phyloP scores from a whole-genome alignment of 768 basidiomycete genomes.

The Peribolospora kevripleyi region DNA sequence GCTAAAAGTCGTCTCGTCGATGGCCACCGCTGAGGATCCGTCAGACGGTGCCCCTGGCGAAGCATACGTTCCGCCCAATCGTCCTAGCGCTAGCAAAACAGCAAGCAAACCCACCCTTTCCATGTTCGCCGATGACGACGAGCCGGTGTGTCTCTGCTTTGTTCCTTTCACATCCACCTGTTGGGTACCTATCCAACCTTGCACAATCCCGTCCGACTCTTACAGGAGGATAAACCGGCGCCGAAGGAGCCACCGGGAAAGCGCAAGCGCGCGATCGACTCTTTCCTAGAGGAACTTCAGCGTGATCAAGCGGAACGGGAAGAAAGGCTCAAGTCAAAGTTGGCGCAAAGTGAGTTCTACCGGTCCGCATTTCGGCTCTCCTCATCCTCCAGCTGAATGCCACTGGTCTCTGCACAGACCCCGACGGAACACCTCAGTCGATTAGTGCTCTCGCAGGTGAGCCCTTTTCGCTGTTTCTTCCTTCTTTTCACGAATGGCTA shows the following conservation, averaged over 20 bases:
- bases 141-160: too few relatives aligned
- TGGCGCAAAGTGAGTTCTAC: constrained; percentile 23
- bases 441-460: constrained; percentile 60
- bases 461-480: constrained; percentile 7
- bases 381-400: constrained; percentile 26
- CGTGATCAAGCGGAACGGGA: constrained; percentile 84
- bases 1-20: background rate
- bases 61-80: background rate
- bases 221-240: constrained; percentile 32
- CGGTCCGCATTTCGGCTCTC: background rate
- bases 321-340: constrained; percentile 35
- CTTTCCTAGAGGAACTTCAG: constrained; percentile 90
- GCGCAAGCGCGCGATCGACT: constrained; percentile 88
- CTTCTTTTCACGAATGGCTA: background rate
- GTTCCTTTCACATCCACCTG: too few relatives aligned
- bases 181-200: constrained; percentile 15
- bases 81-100: constrained; percentile 10
- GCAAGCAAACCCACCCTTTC: background rate
- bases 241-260: constrained; percentile 21
- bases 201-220: constrained; percentile 34
- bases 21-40: constrained; percentile 1
- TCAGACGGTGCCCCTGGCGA: background rate
- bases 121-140: background rate
- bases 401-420: background rate
- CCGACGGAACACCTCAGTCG: constrained; percentile 35